Evolutionary conservation across 768 basidiomycete species (phyloP), one percentile per base, ranked within the genome.

Genomic region (Termitomyces sp.): DNA sequence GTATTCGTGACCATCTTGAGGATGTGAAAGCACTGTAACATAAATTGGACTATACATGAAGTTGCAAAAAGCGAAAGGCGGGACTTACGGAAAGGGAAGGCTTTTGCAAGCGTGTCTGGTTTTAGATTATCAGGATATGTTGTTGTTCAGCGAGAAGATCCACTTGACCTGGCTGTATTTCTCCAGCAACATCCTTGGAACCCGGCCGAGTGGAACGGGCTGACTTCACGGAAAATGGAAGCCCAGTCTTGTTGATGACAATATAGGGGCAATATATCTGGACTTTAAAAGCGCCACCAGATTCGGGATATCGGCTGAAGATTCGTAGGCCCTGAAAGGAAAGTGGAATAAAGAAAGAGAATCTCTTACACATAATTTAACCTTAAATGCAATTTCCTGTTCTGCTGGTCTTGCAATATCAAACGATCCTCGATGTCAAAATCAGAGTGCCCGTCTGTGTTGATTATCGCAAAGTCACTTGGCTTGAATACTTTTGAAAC

Each of bases 401-500:
- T 87, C 39, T 77, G 75, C 53, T 80, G 73, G 70, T 98, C 97
- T 4, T 84, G 80, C 47, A 98, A 71, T 6, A 80, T 81, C 49
- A 98, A 72, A 36, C 75, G 80, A 52, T 78, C 82, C 70, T 95
- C 97, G 55, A 85, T 79, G 59, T 88, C 90, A 62, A 94, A 93
- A 71, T 94, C 94, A 3, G 94, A 90, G 55, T 92, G 84, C 29
- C 86, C 87, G 68, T 97, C 94, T 16, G 92, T 92, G 67, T 94
- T 98, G 73, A 99, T 95, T 71, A 99, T 98, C 3, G 94, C 89
- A 64, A 97, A 99, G 58, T 98, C 95, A 68, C 94, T 96, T 16
- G 93, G 88, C 66, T 89, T 90, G 76, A 94, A 92, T 15, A 85
- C 94, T 96, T 64, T 42, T 42, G 28, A 51, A 47, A 47, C 31